A percentile compares a stretch with the other conserved stretches of the same genome.
Evolutionary conservation across 2,329 filamentous ascomycete genomes (phyloP).

Genomic region (Plectosphaerella cucumerina): DNA sequence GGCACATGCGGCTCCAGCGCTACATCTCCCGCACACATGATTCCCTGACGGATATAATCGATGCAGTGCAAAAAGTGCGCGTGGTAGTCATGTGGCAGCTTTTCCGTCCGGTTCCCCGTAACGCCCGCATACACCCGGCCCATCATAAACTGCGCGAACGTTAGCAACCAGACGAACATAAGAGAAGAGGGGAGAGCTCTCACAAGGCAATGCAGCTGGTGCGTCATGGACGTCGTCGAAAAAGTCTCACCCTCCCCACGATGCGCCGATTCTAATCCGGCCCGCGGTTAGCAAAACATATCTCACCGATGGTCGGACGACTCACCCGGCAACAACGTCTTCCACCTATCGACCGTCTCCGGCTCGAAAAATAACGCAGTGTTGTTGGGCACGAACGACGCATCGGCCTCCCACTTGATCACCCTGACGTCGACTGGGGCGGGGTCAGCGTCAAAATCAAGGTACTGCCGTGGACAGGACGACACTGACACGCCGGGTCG

Average conservation of each 20-base stretch:
- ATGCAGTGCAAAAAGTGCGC: constrained; percentile 36
- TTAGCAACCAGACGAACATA: not conserved
- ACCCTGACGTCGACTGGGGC: constrained; percentile 28
- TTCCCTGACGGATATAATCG: constrained; percentile 34
- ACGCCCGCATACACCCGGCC: constrained; percentile 25
- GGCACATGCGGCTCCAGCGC: constrained; percentile 30
- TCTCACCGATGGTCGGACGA: constrained; percentile 2
- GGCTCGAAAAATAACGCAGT: constrained; percentile 32
- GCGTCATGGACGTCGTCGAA: constrained; percentile 35
- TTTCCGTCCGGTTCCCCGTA: constrained; percentile 9
- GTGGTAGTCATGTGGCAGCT: constrained; percentile 20
- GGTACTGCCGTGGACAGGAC: not conserved
- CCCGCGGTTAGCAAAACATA: constrained; percentile 11
- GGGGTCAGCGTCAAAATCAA: not conserved
- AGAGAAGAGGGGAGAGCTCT: constrained; percentile 3
- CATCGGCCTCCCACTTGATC: constrained; percentile 31
- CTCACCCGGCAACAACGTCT: constrained; percentile 34
- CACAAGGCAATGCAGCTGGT: constrained; percentile 36
- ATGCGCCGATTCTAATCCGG: constrained; percentile 1
- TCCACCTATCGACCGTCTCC: constrained; percentile 31
- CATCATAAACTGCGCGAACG: constrained; percentile 25
- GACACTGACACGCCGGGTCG: constrained; percentile 28
- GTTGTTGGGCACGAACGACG: constrained; percentile 32
- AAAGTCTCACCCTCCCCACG: constrained; percentile 27
- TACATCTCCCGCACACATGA: constrained; percentile 26